These are phyloP conservation scores for Isatis lusitanica DNA, from an alignment of 441 rosid genomes.

Conservation along the genomic window DNA sequence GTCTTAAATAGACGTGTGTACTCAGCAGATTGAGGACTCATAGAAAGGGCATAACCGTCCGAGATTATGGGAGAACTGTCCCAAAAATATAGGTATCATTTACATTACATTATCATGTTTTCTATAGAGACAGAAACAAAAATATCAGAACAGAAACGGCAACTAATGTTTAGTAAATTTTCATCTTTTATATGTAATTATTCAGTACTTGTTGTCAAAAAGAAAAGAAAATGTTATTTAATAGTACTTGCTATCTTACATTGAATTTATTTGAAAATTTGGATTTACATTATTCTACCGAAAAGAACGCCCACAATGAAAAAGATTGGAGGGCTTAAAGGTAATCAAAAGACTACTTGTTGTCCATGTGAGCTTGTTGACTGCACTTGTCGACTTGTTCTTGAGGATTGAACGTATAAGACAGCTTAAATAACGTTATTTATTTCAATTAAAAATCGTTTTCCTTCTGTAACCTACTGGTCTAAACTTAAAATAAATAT, in stretches of 20 bases:
- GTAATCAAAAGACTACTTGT: conserved; percentile 15
- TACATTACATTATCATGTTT: conserved; percentile 10
- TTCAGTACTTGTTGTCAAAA: too few relatives aligned
- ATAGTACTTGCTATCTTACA: not conserved
- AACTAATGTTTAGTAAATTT: not conserved
- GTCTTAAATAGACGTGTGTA: conserved; percentile 25
- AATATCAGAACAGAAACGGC: not conserved
- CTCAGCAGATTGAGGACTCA: not conserved
- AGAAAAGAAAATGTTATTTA: too few relatives aligned
- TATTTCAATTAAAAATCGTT: conserved; percentile 1
- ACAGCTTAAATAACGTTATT: conserved; percentile 3
- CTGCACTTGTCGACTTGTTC: conserved; percentile 15
- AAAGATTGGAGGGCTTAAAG: not conserved
- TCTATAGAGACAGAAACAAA: not conserved
- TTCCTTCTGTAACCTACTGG: not conserved
- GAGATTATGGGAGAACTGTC: conserved; percentile 11
- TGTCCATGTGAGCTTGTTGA: conserved; percentile 33
- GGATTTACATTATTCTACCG: not conserved
- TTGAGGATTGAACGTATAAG: not conserved
- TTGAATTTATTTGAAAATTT: not conserved
- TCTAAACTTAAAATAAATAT: not conserved
- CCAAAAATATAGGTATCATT: not conserved
- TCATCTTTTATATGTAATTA: not conserved
- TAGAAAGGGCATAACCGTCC: conserved; percentile 29
- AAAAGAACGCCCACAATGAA: not conserved